Percentiles rank a stretch among this genome's conserved stretches.
Evolutionary conservation across 257 asterid species (phyloP).

Genomic region (Solanum virginianum): DNA sequence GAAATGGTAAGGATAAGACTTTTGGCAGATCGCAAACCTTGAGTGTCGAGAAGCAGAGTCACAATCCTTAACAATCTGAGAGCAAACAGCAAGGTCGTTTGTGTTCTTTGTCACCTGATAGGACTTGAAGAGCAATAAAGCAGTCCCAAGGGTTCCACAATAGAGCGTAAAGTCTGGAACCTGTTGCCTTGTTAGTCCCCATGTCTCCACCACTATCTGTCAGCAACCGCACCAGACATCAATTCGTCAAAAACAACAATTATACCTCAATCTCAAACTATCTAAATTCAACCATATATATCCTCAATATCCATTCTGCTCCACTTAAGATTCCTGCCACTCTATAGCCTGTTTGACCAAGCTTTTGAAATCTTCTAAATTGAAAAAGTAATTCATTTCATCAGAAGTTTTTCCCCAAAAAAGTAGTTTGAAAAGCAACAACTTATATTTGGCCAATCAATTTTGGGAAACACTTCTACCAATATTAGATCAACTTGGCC

Average conservation of each 20-base stretch:
- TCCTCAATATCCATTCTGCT: no score
- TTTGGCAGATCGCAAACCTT: constrained; percentile 15
- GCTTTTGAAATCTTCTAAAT: background rate
- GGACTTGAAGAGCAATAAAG: constrained; percentile 48
- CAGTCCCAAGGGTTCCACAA: constrained; percentile 57
- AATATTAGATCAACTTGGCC: background rate
- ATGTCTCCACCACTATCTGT: constrained; percentile 46
- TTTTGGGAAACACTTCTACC: background rate
- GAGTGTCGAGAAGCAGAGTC: constrained; percentile 41
- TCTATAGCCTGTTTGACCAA: background rate
- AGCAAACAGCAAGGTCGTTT: constrained; percentile 45
- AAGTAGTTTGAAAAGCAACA: background rate
- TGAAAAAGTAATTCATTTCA: background rate
- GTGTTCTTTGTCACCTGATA: constrained; percentile 41
- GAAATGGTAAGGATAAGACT: background rate
- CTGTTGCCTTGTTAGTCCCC: constrained; percentile 39
- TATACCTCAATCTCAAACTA: background rate
- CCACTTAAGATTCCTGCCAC: background rate
- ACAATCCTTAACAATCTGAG: constrained; percentile 52
- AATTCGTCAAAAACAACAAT: background rate
- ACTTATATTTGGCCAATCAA: background rate
- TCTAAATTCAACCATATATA: background rate
- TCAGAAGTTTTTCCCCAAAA: background rate
- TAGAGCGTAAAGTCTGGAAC: constrained; percentile 45
- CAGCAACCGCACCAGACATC: background rate